phyloP scores from a whole-genome alignment of 345 rosid species.

The Corchorus capsularis region DNA sequence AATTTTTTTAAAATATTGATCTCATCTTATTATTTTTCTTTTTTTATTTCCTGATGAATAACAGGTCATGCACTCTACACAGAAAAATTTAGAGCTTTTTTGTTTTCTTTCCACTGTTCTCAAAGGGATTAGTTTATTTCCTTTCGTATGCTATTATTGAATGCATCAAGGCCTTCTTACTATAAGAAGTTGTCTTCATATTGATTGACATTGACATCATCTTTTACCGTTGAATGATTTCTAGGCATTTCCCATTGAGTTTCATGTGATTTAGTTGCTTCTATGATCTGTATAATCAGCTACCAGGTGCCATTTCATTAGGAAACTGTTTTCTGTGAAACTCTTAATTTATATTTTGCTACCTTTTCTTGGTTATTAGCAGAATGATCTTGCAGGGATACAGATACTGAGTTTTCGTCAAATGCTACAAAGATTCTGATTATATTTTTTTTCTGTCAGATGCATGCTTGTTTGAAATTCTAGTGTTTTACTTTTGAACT shows the following conservation, averaged over 20 bases:
- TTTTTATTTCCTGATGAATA: not conserved
- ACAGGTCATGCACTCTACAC: not conserved
- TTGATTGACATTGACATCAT: not conserved
- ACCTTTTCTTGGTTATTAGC: not conserved
- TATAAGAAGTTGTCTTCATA: not conserved
- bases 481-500: not conserved
- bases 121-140: not conserved
- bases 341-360: not conserved
- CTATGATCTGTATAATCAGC: not conserved
- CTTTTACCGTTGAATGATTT: constrained; percentile 5
- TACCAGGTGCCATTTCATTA: not conserved
- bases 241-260: no score
- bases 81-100: not conserved
- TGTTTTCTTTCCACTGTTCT: not conserved
- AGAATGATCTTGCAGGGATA: not conserved
- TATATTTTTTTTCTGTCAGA: not conserved
- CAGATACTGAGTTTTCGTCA: not conserved
- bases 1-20: no score
- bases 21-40: no score
- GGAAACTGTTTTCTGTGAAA: constrained; percentile 7
- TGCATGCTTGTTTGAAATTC: constrained; percentile 2
- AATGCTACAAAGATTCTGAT: not conserved
- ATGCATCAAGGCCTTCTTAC: not conserved
- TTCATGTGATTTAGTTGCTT: constrained; percentile 2
- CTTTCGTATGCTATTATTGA: not conserved